These are phyloP conservation scores for Apiospora rasikravindrae DNA, from an alignment of 2,329 filamentous ascomycete genomes.

Conservation along the genomic window DNA sequence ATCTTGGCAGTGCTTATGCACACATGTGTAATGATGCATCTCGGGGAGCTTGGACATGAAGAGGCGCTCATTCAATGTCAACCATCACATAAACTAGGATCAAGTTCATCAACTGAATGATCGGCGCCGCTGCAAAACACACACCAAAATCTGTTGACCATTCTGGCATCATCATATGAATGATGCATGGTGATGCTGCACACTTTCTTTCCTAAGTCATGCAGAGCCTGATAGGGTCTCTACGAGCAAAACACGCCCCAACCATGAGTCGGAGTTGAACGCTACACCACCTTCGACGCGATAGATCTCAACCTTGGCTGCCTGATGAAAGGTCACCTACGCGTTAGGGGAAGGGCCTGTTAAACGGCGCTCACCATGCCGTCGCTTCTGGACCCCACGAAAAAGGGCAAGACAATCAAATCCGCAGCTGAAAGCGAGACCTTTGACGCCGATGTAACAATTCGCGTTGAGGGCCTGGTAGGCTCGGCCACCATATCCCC, in stretches of 20 bases:
- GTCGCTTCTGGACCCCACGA: conserved; percentile 50
- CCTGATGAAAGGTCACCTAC: conserved; percentile 8
- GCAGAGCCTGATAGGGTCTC: neutral
- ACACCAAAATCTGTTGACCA: neutral
- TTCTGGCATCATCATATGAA: neutral
- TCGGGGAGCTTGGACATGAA: neutral
- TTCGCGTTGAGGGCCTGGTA: conserved; percentile 80
- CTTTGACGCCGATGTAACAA: conserved; percentile 83
- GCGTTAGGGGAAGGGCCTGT: conserved; percentile 30
- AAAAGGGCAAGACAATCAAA: conserved; percentile 64
- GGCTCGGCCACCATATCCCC: conserved; percentile 94
- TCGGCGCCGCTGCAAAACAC: neutral
- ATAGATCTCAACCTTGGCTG: neutral
- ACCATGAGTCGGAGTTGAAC: neutral
- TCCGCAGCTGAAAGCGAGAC: conserved; percentile 84
- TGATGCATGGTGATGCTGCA: neutral
- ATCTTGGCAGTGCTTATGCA: neutral
- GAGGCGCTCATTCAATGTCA: conserved; percentile 4
- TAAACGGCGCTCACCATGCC: conserved; percentile 48
- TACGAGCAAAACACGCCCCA: neutral
- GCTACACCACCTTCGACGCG: neutral
- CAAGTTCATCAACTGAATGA: neutral
- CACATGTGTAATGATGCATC: neutral
- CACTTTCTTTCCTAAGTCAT: neutral
- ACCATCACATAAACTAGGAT: neutral